phyloP scores from a whole-genome alignment of 1,139 yeast species.

The Debaryomycetaceae sp. region DNA sequence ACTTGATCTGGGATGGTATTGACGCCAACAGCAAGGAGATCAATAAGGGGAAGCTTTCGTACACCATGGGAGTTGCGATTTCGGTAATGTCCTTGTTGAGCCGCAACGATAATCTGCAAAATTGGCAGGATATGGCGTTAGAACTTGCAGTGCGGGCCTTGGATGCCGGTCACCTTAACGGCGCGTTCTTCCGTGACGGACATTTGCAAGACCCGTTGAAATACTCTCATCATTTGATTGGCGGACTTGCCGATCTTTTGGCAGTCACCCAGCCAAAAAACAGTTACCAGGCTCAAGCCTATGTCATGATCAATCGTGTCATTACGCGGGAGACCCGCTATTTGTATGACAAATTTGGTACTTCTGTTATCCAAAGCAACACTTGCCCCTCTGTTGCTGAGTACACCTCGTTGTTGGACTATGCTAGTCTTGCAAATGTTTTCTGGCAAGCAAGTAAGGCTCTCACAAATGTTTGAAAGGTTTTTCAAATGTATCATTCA shows the following conservation, averaged over 20 bases:
- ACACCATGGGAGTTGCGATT: constrained; percentile 26
- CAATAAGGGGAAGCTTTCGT: constrained; percentile 25
- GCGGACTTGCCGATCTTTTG: constrained; percentile 8
- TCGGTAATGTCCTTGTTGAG: constrained; percentile 19
- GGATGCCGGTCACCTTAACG: constrained; percentile 5
- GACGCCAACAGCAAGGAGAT: constrained; percentile 8
- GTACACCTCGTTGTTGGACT: constrained; percentile 8
- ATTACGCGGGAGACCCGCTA: constrained; percentile 14
- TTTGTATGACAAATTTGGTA: constrained; percentile 9
- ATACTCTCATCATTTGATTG: constrained; percentile 6
- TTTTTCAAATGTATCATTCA: too few relatives aligned
- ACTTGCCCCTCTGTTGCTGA: constrained; percentile 5
- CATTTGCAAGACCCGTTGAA: constrained; percentile 6
- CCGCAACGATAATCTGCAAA: constrained; percentile 4
- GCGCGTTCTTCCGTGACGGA: constrained; percentile 6
- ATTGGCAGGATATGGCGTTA: constrained; percentile 7
- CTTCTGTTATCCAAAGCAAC: constrained; percentile 2
- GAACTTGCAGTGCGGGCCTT: constrained; percentile 6
- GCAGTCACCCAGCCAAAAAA: constrained; percentile 8
- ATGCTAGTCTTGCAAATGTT: constrained; percentile 13
- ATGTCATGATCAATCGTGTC: constrained; percentile 10
- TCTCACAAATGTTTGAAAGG: constrained; percentile 1
- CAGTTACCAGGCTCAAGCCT: constrained; percentile 10
- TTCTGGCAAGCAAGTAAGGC: constrained; percentile 11
- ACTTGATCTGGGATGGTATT: constrained; percentile 22